Percentiles rank a stretch among this genome's conserved stretches.
Conservation (phyloP, 2,329 filamentous ascomycete genomes). For the Fusarium sp. region DNA sequence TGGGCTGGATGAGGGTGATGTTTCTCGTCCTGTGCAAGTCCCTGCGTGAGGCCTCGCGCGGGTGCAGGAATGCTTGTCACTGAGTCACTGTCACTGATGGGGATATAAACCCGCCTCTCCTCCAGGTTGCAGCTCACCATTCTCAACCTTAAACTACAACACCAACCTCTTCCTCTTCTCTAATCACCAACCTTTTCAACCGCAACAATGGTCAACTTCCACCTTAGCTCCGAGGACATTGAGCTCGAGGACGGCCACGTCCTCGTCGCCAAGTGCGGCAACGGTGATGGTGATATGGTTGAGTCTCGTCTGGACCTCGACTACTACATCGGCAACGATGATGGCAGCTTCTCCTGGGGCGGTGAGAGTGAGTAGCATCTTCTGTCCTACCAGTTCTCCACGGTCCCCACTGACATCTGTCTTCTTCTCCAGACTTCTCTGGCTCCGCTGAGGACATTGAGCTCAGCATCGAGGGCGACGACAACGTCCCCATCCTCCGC, state of each 20-base stretch:
- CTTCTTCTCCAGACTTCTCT: slow-evolving; percentile 53
- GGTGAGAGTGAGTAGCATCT: slow-evolving; percentile 43
- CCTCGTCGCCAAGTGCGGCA: slow-evolving; percentile 57
- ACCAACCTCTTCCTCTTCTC: neutral
- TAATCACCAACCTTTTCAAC: neutral
- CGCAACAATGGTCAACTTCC: slow-evolving; percentile 56
- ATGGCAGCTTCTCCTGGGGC: slow-evolving; percentile 62
- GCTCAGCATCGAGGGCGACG: slow-evolving; percentile 64
- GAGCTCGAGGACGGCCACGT: slow-evolving; percentile 63
- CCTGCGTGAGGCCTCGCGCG: slow-evolving; percentile 30
- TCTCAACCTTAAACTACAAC: slow-evolving; percentile 5
- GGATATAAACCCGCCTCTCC: slow-evolving; percentile 16
- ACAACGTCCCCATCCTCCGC: slow-evolving; percentile 63
- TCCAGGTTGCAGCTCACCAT: neutral
- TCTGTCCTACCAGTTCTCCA: neutral
- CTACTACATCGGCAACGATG: slow-evolving; percentile 61
- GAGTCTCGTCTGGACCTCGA: slow-evolving; percentile 64
- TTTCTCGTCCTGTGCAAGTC: neutral
- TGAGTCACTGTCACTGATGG: neutral
- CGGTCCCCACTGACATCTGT: neutral
- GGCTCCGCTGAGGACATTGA: slow-evolving; percentile 59
- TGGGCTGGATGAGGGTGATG: slow-evolving; percentile 4
- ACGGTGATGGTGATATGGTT: slow-evolving; percentile 56
- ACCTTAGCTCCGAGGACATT: slow-evolving; percentile 59
- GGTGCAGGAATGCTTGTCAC: neutral